Conservation (phyloP, 176 grass and related monocot species). For the Musa acuminata region DNA sequence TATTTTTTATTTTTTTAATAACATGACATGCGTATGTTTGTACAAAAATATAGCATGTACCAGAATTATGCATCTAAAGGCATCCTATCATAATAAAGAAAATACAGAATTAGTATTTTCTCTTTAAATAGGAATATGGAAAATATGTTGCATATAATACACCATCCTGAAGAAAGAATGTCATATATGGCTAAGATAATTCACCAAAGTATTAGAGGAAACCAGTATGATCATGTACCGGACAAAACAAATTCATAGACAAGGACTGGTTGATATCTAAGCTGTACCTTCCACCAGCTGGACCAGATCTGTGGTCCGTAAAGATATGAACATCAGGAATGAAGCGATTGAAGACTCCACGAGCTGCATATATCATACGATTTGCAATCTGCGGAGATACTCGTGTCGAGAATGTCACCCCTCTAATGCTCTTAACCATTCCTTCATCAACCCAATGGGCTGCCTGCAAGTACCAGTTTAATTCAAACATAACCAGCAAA, state of each 20-base stretch:
- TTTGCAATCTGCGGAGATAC: slow-evolving; percentile 61
- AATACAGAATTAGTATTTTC: too few species aligned
- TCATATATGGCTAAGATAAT: too few species aligned
- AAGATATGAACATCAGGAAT: slow-evolving; percentile 92
- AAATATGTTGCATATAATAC: too few species aligned
- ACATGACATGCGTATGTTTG: too few species aligned
- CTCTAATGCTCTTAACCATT: slow-evolving; percentile 94
- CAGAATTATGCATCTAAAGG: too few species aligned
- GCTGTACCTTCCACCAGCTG: slow-evolving; percentile 52
- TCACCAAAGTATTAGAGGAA: too few species aligned
- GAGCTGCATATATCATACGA: slow-evolving; percentile 65
- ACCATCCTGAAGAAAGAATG: too few species aligned
- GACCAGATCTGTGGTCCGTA: slow-evolving; percentile 54
- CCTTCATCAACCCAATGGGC: slow-evolving; percentile 78
- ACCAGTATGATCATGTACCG: too few species aligned
- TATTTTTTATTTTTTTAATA: too few species aligned
- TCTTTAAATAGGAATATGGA: too few species aligned
- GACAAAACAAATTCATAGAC: neutral
- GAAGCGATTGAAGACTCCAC: slow-evolving; percentile 73
- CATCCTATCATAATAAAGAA: too few species aligned
- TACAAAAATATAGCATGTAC: too few species aligned
- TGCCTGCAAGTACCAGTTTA: slow-evolving; percentile 34
- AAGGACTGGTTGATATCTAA: neutral
- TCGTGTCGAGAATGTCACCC: slow-evolving; percentile 62
- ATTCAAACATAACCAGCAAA: neutral